A percentile compares a stretch with the other conserved stretches of the same genome.
phyloP scores from a whole-genome alignment of 2,329 filamentous ascomycete genomes.

The Didymellaceae sp. region DNA sequence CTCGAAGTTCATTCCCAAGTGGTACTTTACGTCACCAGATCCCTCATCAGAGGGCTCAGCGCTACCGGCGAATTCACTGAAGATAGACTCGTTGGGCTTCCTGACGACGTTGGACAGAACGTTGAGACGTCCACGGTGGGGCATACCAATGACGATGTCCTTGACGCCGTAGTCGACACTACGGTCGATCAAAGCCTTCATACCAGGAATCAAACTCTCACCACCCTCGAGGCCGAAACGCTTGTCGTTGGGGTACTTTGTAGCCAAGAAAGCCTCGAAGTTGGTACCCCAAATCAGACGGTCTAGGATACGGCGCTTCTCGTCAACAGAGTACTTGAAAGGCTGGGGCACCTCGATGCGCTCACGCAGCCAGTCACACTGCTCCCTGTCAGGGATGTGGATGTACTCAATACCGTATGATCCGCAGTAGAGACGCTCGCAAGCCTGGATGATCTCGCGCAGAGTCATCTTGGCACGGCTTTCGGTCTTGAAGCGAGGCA shows the following conservation, averaged over 20 bases:
- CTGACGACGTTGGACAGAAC: slow-evolving; percentile 98
- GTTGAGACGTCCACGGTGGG: slow-evolving; percentile 96
- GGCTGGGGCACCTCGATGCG: slow-evolving; percentile 91
- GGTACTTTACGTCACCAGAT: slow-evolving; percentile 98
- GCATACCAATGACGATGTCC: slow-evolving; percentile 99
- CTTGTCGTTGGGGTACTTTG: slow-evolving; percentile 99
- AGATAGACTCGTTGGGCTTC: slow-evolving; percentile 99
- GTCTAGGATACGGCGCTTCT: slow-evolving; percentile 97
- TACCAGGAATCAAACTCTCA: slow-evolving; percentile 94
- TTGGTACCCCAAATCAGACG: slow-evolving; percentile 98
- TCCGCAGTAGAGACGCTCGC: slow-evolving; percentile 95
- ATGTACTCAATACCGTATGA: slow-evolving; percentile 99
- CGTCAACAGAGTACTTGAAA: slow-evolving; percentile 97
- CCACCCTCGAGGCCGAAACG: slow-evolving; percentile 98
- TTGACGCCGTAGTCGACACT: slow-evolving; percentile 98
- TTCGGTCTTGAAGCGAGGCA: slow-evolving; percentile 90
- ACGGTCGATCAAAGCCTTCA: slow-evolving; percentile 98
- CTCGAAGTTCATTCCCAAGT: slow-evolving; percentile 99
- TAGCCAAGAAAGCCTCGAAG: slow-evolving; percentile 93
- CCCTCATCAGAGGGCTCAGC: slow-evolving; percentile 90
- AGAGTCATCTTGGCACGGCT: slow-evolving; percentile 94
- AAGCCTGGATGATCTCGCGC: slow-evolving; percentile 89
- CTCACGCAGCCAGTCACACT: slow-evolving; percentile 98
- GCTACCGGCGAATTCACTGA: slow-evolving; percentile 94
- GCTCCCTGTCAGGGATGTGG: slow-evolving; percentile 95